Percentiles rank a stretch among this genome's conserved stretches.
Conservation (phyloP, 257 asterid genomes). For the Nemophila menziesii region DNA sequence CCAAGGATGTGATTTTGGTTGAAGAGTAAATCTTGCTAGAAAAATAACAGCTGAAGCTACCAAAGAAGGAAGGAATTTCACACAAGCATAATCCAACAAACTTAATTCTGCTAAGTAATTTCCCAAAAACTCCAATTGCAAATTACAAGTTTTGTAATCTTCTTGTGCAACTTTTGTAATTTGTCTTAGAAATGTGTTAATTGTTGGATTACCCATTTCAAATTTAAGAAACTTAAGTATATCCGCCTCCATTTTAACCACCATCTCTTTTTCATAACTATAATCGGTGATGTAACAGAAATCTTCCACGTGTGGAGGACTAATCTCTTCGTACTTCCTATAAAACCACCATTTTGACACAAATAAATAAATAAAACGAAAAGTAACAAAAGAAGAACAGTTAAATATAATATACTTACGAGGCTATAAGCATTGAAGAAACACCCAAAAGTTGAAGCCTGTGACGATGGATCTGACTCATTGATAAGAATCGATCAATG, state of each 20-base stretch:
- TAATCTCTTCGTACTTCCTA: too few relatives aligned
- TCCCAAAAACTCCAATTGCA: too few relatives aligned
- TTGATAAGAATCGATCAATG: too few relatives aligned
- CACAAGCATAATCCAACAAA: slow-evolving; percentile 69
- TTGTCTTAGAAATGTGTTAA: slow-evolving; percentile 63
- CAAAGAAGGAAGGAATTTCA: slow-evolving; percentile 64
- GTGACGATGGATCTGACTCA: too few relatives aligned
- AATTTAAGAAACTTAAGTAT: slow-evolving; percentile 62
- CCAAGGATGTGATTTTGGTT: slow-evolving; percentile 62
- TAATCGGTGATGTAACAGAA: slow-evolving; percentile 72
- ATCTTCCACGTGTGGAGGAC: too few relatives aligned
- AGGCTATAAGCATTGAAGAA: slow-evolving; percentile 94
- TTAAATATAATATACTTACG: slow-evolving; percentile 52
- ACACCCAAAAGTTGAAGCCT: too few relatives aligned
- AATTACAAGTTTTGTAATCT: too few relatives aligned
- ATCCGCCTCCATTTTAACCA: slow-evolving; percentile 78
- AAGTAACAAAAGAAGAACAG: slow-evolving; percentile 45
- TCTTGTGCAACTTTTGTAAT: slow-evolving; percentile 32
- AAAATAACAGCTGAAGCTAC: slow-evolving; percentile 58
- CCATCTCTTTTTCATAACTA: slow-evolving; percentile 41
- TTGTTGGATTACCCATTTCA: too few relatives aligned
- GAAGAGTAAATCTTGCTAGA: slow-evolving; percentile 62
- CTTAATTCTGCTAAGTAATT: too few relatives aligned
- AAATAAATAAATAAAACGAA: slow-evolving; percentile 3
- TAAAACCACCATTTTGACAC: slow-evolving; percentile 33